Conservation (phyloP, 176 grass and related monocot species). For the Thalia dealbata region DNA sequence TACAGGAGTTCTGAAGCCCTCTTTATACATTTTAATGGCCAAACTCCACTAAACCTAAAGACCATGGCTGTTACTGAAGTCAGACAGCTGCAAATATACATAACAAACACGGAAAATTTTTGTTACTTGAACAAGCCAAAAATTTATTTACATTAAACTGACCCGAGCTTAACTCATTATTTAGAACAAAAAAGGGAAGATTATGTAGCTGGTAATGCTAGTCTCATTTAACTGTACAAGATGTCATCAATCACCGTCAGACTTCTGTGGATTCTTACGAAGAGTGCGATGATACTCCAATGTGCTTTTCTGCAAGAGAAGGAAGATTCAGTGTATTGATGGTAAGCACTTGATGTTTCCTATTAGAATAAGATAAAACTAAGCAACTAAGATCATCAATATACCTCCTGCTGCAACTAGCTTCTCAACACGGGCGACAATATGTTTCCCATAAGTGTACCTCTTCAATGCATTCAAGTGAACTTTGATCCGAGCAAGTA, state of each 20-base stretch:
- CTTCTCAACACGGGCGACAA: constrained; percentile 87
- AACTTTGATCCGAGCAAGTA: constrained; percentile 83
- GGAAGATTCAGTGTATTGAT: neutral
- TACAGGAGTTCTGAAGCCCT: constrained; percentile 3
- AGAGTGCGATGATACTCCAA: constrained; percentile 32
- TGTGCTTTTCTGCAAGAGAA: constrained; percentile 38
- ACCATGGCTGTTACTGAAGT: neutral
- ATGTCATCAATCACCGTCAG: constrained; percentile 39
- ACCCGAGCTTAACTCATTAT: constrained; percentile 26
- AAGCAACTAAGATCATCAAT: neutral
- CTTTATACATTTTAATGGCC: neutral
- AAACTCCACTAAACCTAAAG: neutral
- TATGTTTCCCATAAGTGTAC: constrained; percentile 95
- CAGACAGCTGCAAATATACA: constrained; percentile 1
- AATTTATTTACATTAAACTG: constrained; percentile 90
- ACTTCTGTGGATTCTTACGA: constrained; percentile 28
- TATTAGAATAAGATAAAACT: neutral
- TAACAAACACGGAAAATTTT: constrained; percentile 32
- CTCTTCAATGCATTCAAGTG: constrained; percentile 93
- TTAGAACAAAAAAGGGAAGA: constrained; percentile 49
- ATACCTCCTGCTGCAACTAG: constrained; percentile 80
- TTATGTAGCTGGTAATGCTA: constrained; percentile 37
- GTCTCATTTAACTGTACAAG: constrained; percentile 79
- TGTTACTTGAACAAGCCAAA: constrained; percentile 51
- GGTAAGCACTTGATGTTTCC: too few species aligned